Evolutionary conservation across 1,284 basidiomycete species (phyloP), one percentile per base, ranked within the genome.

Genomic region (Papiliotrema terrestris): DNA sequence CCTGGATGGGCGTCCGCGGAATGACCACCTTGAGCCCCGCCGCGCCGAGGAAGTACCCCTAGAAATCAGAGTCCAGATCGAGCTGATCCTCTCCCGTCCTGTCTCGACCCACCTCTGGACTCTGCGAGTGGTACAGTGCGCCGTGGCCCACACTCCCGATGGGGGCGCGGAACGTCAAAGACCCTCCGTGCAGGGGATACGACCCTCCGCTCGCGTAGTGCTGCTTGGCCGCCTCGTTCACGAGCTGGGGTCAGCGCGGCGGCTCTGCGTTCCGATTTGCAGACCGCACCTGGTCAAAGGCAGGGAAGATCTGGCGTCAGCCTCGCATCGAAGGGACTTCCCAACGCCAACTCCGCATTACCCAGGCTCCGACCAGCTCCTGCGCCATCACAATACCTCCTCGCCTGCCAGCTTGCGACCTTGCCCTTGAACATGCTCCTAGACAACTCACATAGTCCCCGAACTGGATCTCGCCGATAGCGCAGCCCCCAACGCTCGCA

Each of bases 211-310:
- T 91, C 15, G 92, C 87, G 71, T 92, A 97, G 45, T 90, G 83
- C 66, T 89, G 86, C 76, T 97, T 97, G 39, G 94, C 92, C 1
- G 92, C 93, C 78, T 97, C 93, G 66, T 96, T 97, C 46, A 97
- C 91, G 36, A 97, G 81, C 87, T 95, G 68, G 43, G 25, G n/a
- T 38, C 43, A 38, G 17, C 29, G 19, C n/a, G n/a, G n/a, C n/a
- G n/a, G n/a, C n/a, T n/a, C n/a, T n/a, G n/a, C n/a, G n/a, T n/a
- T n/a, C n/a, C n/a, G n/a, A n/a, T n/a, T n/a, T n/a, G n/a, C n/a
- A n/a, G n/a, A 23, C 11, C 78, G 45, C 65, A 87, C 89, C 80
- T 92, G 90, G 68, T 95, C 92, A 70, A 95, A 95, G 0, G 91
- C 91, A 8, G 91, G 91, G 69, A 81, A 91, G 56, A 93, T 92